A percentile compares a stretch with the other conserved stretches of the same genome.
Evolutionary conservation across 75 land plant species (phyloP).

Genomic region (Sequoiadendron giganteum): DNA sequence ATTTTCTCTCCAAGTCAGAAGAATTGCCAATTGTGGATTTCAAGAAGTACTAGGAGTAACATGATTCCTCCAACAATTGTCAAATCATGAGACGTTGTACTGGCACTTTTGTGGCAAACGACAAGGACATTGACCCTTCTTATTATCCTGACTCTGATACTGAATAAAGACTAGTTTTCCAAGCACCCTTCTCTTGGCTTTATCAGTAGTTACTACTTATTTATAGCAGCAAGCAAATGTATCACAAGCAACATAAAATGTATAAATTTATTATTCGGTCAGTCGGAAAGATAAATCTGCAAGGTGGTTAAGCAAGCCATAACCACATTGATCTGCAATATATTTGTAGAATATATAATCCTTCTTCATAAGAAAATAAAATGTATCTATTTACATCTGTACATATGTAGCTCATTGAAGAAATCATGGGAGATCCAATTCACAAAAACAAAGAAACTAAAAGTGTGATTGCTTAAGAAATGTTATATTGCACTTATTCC

Average conservation of each 20-base stretch:
- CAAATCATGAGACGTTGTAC: neutral
- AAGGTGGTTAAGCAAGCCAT: neutral
- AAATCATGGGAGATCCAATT: neutral
- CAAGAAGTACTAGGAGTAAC: neutral
- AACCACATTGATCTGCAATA: neutral
- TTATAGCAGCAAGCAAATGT: too few relatives aligned
- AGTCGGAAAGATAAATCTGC: neutral
- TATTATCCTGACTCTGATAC: neutral
- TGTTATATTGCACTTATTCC: neutral
- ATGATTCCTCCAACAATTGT: neutral
- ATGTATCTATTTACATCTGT: neutral
- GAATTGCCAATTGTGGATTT: neutral
- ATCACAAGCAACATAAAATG: neutral
- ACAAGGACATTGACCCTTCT: neutral
- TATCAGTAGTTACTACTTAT: too few relatives aligned
- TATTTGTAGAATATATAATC: neutral
- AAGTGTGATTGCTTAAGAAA: neutral
- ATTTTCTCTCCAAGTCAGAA: neutral
- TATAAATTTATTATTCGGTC: neutral
- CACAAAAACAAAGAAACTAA: neutral
- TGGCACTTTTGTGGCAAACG: neutral
- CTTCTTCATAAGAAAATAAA: neutral
- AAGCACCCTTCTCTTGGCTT: too few relatives aligned
- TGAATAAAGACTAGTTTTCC: too few relatives aligned
- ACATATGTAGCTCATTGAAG: neutral